These are phyloP conservation scores for Blyttiomyces sp. DNA, from an alignment of 371 early-diverging fungal genomes.

Conservation along the genomic window DNA sequence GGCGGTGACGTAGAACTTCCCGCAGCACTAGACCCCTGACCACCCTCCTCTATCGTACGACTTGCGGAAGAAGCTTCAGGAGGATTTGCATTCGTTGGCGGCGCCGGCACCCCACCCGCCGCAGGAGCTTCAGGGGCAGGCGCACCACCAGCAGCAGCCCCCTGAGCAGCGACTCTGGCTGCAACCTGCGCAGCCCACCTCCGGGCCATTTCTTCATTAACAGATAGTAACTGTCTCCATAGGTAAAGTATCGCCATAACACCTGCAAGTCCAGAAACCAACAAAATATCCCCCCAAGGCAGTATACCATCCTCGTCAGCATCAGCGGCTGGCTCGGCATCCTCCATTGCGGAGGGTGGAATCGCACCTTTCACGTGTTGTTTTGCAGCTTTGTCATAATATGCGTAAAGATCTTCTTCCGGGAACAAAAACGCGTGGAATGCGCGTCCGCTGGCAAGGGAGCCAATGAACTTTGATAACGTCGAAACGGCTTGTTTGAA, in stretches of 20 bases:
- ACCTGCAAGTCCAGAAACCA: constrained; percentile 11
- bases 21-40: too few species aligned
- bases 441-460: background rate
- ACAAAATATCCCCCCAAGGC: background rate
- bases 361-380: constrained; percentile 10
- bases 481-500: constrained; percentile 38
- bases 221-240: constrained; percentile 16
- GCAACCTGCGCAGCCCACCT: background rate
- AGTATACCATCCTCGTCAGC: background rate
- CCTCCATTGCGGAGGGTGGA: constrained; percentile 1
- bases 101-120: background rate
- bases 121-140: background rate
- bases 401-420: constrained; percentile 1
- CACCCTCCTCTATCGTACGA: too few species aligned
- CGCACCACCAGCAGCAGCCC: background rate
- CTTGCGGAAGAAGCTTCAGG: too few species aligned
- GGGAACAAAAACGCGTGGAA: background rate
- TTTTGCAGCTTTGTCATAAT: background rate
- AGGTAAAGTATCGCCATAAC: constrained; percentile 14
- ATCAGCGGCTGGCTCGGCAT: background rate
- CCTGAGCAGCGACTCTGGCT: background rate
- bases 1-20: too few species aligned
- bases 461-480: background rate
- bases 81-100: too few species aligned
- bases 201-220: background rate